phyloP scores from a whole-genome alignment of 179 eudicot species.

The Silene coronaria region DNA sequence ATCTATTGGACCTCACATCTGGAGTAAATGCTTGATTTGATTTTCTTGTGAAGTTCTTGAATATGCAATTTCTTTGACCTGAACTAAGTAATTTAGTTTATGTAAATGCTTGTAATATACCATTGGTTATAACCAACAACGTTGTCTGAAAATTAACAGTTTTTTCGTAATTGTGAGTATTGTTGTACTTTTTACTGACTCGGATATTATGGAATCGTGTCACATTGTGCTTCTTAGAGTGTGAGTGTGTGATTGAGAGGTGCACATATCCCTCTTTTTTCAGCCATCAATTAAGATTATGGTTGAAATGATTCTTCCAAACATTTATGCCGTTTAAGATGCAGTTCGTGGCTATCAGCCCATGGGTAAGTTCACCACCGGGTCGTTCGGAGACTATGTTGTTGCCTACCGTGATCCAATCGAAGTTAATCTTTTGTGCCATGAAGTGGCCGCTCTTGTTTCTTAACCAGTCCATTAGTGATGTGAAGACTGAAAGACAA shows the following conservation, averaged over 20 bases:
- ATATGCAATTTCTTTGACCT: constrained; percentile 18
- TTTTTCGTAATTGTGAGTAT: background rate
- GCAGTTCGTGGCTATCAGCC: background rate
- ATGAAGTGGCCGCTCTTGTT: too few relatives aligned
- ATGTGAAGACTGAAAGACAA: too few relatives aligned
- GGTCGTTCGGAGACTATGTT: background rate
- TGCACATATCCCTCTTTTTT: too few relatives aligned
- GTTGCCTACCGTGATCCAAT: background rate
- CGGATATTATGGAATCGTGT: too few relatives aligned
- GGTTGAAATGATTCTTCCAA: too few relatives aligned
- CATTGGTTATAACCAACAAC: constrained; percentile 13
- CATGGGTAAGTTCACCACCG: too few relatives aligned
- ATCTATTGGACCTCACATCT: constrained; percentile 82
- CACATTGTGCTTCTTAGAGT: too few relatives aligned
- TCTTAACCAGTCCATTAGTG: too few relatives aligned
- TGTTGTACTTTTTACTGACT: background rate
- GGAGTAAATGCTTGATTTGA: constrained; percentile 26
- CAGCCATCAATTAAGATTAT: too few relatives aligned
- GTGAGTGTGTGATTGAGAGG: too few relatives aligned
- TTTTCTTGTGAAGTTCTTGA: constrained; percentile 16
- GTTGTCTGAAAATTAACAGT: background rate
- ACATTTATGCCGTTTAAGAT: background rate
- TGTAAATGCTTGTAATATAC: constrained; percentile 37
- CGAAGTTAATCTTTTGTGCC: background rate
- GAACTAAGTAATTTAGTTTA: constrained; percentile 18